Conservation (phyloP, 2,329 filamentous ascomycete genomes). For the Cladosporium halotolerans region DNA sequence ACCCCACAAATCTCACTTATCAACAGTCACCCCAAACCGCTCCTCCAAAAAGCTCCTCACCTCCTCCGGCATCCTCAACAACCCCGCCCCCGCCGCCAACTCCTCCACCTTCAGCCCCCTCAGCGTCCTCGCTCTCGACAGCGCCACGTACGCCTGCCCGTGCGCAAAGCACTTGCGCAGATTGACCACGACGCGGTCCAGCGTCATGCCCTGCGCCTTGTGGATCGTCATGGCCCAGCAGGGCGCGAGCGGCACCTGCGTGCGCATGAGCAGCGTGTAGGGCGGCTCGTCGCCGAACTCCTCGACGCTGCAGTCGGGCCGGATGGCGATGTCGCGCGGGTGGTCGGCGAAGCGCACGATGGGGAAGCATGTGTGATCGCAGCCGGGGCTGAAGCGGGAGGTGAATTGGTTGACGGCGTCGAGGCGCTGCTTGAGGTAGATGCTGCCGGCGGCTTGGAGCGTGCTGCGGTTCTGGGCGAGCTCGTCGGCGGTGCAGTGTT, state of each 20-base stretch:
- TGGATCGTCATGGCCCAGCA: constrained; percentile 61
- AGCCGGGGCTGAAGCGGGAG: constrained; percentile 35
- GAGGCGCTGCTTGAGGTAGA: constrained; percentile 25
- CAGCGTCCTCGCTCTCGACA: constrained; percentile 50
- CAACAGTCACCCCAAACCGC: not conserved
- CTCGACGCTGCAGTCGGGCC: constrained; percentile 45
- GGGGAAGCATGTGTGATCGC: not conserved
- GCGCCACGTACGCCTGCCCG: constrained; percentile 58
- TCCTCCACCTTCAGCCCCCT: constrained; percentile 41
- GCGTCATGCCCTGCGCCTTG: constrained; percentile 57
- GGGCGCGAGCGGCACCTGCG: constrained; percentile 54
- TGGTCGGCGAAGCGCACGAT: constrained; percentile 51
- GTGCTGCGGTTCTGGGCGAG: constrained; percentile 23
- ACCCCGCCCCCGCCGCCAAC: constrained; percentile 19
- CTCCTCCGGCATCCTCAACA: constrained; percentile 26
- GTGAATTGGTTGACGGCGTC: constrained; percentile 37
- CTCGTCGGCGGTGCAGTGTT: no score
- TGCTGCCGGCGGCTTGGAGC: not conserved
- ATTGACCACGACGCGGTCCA: constrained; percentile 54
- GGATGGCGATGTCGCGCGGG: constrained; percentile 37
- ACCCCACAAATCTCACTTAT: no score
- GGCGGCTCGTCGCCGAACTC: constrained; percentile 43
- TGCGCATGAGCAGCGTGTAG: constrained; percentile 47
- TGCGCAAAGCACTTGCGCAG: constrained; percentile 47
- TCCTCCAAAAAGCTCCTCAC: constrained; percentile 30